Base-by-base conservation (phyloP, 352 stramenopile species). In the Phytophthora crassamura region DNA sequence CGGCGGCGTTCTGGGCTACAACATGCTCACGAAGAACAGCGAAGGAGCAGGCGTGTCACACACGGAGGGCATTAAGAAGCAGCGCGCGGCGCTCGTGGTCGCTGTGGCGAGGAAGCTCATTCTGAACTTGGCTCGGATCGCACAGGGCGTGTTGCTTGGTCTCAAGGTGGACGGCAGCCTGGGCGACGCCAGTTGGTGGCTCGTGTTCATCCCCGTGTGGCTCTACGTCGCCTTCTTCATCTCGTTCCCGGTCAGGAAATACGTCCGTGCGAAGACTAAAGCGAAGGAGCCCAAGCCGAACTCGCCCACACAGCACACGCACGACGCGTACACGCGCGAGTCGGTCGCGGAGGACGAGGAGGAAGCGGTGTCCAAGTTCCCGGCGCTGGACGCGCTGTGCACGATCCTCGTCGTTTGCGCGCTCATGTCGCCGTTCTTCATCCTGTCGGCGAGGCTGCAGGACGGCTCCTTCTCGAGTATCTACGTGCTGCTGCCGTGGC, bases 171-270 rank as follows among this genome's bases (percentile, higher is more conserved):
- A 95, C 54, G 64, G 55, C 42, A 68, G 64, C 25, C 41, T 94
- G 32, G 66, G 67, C 38, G 69, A 78, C 33, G 64, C 74, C 6
- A 93, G 73, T 50, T 95, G 87, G 87, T 95, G 87, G 87, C 52
- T 89, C 56, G 77, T 93, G 12, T 94, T 95, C 64, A 64, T 88
- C 8, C 87, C 87, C 1, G 65, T 95, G 36, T 95, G 87, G 87
- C 63, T 93, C 36, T 93, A 90, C 52, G 55, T 93, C 7, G 58
- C 49, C 11, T 90, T 87, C 62, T 90, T 85, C 50, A 49, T 88
- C 20, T 84, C 69, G 39, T 71, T 78, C 36, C 77, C 84, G 5
- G 54, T 90, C 28, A 64, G 71, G 35, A 81, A 79, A 36, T 93
- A 90, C 55, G 62, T 88, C 49, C 74, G 69, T 32, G 61, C 67